Percentiles rank a stretch among this genome's conserved stretches.
Evolutionary conservation across 306 rosid genomes (phyloP).

Genomic region (Vicia villosa): DNA sequence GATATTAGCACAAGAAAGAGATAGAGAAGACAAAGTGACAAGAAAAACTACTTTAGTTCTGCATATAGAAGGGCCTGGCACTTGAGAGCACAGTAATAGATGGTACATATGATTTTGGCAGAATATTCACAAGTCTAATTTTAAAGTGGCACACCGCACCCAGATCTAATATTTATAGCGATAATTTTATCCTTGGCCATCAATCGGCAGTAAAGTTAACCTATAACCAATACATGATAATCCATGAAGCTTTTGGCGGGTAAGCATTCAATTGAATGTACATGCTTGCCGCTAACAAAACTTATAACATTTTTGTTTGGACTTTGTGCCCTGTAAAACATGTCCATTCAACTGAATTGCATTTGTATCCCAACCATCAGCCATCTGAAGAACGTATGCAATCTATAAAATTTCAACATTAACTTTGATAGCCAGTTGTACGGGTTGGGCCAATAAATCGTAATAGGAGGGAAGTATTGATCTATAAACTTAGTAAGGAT

Average conservation of each 20-base stretch:
- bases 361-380: neutral
- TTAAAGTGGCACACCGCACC: slow-evolving; percentile 6
- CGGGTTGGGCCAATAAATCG: neutral
- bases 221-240: neutral
- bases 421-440: slow-evolving; percentile 8
- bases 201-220: neutral
- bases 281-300: neutral
- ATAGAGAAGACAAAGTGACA: neutral
- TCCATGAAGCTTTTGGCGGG: neutral
- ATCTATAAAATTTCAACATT: neutral
- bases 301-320: slow-evolving; percentile 1
- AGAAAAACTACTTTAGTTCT: slow-evolving; percentile 5
- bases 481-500: neutral
- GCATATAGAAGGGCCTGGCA: neutral
- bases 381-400: slow-evolving; percentile 15
- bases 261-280: neutral
- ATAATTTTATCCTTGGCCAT: neutral
- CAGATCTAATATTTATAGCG: neutral
- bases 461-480: neutral
- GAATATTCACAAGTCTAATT: neutral
- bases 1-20: neutral
- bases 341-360: neutral
- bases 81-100: slow-evolving; percentile 1
- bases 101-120: slow-evolving; percentile 1
- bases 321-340: neutral